phyloP scores from a whole-genome alignment of 495 filamentous ascomycete species.

The Penicillium maclennaniae region DNA sequence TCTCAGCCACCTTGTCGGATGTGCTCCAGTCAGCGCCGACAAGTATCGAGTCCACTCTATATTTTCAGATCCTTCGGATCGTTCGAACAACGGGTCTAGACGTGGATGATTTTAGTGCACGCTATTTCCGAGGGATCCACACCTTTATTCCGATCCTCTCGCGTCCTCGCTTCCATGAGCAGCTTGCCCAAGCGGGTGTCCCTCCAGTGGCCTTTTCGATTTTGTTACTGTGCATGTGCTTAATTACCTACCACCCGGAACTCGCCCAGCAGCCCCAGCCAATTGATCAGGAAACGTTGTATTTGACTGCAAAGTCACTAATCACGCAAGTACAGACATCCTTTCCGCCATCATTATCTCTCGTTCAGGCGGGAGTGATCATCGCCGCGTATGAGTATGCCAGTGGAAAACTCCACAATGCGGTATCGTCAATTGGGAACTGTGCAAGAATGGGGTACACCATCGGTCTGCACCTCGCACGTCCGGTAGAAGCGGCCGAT shows the following conservation, averaged over 20 bases:
- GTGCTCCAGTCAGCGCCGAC: not conserved
- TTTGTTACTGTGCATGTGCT: constrained; percentile 32
- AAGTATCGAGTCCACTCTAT: constrained; percentile 3
- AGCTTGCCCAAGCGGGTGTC: constrained; percentile 15
- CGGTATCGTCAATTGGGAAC: constrained; percentile 28
- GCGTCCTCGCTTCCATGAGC: constrained; percentile 23
- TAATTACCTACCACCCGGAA: constrained; percentile 23
- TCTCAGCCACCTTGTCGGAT: too few relatives aligned
- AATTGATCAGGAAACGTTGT: constrained; percentile 22
- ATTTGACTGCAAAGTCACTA: constrained; percentile 33
- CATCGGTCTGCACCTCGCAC: constrained; percentile 16
- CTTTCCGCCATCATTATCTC: constrained; percentile 21
- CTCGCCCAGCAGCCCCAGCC: not conserved
- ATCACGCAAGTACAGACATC: constrained; percentile 32
- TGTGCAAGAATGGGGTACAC: constrained; percentile 29
- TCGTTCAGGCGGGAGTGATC: constrained; percentile 36
- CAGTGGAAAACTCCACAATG: constrained; percentile 22
- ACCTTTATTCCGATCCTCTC: constrained; percentile 36
- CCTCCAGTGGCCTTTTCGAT: constrained; percentile 24
- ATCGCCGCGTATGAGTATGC: constrained; percentile 31
- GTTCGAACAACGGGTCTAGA: constrained; percentile 28
- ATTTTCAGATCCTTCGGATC: constrained; percentile 24
- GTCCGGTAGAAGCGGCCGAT: not conserved
- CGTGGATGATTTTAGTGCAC: constrained; percentile 30
- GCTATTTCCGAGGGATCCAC: constrained; percentile 38